Conservation (phyloP, 805 yeast species). For the Wickerhamiella vanderwaltii region DNA sequence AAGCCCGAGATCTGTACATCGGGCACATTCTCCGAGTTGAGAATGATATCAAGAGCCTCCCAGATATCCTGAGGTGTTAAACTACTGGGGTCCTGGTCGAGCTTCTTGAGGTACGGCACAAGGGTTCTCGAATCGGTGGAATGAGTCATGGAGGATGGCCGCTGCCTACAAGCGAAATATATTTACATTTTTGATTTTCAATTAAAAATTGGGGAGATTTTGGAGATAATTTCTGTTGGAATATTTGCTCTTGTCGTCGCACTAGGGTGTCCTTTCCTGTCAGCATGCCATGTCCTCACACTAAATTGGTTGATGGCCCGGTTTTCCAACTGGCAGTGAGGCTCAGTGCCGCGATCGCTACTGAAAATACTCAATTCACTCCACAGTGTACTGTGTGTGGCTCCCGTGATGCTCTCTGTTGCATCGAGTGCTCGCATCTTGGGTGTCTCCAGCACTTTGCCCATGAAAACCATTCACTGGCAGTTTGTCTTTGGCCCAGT, state of each 20-base stretch:
- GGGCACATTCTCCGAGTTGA: slow-evolving; percentile 37
- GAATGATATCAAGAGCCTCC: slow-evolving; percentile 39
- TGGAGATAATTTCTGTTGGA: no score
- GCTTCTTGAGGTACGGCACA: slow-evolving; percentile 53
- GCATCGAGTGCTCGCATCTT: slow-evolving; percentile 19
- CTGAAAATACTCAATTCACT: not conserved
- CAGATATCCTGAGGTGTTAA: slow-evolving; percentile 55
- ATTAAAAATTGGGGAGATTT: no score
- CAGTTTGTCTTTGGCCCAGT: slow-evolving; percentile 48
- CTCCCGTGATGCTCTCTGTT: slow-evolving; percentile 23
- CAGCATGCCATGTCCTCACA: slow-evolving; percentile 7
- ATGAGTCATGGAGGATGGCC: slow-evolving; percentile 1
- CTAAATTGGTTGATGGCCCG: not conserved
- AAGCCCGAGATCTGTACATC: slow-evolving; percentile 68
- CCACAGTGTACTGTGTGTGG: slow-evolving; percentile 9
- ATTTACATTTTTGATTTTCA: no score
- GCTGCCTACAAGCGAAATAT: no score
- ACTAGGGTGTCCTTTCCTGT: not conserved
- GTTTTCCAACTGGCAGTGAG: not conserved
- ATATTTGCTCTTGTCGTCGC: not conserved
- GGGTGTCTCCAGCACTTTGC: slow-evolving; percentile 18
- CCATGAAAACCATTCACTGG: slow-evolving; percentile 36
- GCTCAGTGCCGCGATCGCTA: slow-evolving; percentile 4
- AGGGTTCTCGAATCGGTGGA: slow-evolving; percentile 16
- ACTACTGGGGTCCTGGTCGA: slow-evolving; percentile 47